Conservation (phyloP, 495 filamentous ascomycete genomes). For the Penicillium pulvis region DNA sequence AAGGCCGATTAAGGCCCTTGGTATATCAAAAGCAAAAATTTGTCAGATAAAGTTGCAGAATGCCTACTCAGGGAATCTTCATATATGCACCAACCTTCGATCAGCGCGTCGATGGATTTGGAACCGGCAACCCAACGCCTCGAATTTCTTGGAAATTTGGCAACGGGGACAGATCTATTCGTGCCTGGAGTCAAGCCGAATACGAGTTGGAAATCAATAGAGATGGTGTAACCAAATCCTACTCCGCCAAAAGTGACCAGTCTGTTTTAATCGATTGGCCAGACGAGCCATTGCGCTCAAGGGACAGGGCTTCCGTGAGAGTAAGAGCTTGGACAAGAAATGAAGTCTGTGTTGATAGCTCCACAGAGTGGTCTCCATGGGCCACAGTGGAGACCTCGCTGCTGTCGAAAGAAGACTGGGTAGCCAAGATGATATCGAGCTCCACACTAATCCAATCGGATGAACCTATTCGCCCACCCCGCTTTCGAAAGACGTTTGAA, state of each 20-base stretch:
- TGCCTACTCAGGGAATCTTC: not conserved
- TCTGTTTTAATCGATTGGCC: slow-evolving; percentile 15
- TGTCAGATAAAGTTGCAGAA: not conserved
- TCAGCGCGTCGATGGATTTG: not conserved
- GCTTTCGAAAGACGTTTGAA: slow-evolving; percentile 6
- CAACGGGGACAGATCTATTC: not conserved
- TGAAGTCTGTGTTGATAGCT: not conserved
- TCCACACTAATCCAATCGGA: slow-evolving; percentile 4
- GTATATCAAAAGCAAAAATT: not conserved
- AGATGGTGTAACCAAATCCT: not conserved
- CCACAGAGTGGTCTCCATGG: slow-evolving; percentile 15
- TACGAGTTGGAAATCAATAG: slow-evolving; percentile 15
- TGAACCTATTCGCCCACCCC: slow-evolving; percentile 10
- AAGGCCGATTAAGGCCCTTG: not conserved
- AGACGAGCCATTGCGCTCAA: slow-evolving; percentile 7
- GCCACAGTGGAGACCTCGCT: slow-evolving; percentile 15
- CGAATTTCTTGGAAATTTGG: slow-evolving; percentile 4
- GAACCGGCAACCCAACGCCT: not conserved
- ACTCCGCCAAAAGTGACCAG: slow-evolving; percentile 1
- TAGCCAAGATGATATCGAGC: slow-evolving; percentile 9
- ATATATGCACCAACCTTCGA: slow-evolving; percentile 4
- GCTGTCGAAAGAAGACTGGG: slow-evolving; percentile 14
- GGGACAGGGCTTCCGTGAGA: slow-evolving; percentile 7
- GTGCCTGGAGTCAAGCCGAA: slow-evolving; percentile 3
- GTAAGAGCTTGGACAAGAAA: slow-evolving; percentile 2